Evolutionary conservation across 2,329 filamentous ascomycete species (phyloP).

Genomic region (Fusarium sp.): DNA sequence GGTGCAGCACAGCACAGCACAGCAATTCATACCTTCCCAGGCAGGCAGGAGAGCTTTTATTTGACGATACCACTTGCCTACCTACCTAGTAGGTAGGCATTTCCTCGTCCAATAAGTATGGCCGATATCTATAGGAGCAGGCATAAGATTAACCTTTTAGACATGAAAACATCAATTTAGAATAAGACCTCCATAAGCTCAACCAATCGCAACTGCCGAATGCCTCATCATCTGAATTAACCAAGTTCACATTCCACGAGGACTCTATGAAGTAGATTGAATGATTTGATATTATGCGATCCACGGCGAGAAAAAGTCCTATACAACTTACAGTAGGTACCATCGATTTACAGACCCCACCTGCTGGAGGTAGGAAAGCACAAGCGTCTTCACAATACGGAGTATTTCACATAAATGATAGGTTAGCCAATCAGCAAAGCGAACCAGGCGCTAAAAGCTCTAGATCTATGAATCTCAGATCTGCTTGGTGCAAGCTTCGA

Average conservation of each 20-base stretch:
- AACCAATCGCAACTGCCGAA: not conserved
- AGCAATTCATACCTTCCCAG: no score
- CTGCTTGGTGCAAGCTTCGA: conserved; percentile 44
- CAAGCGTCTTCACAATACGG: not conserved
- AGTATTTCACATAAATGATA: not conserved
- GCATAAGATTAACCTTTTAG: no score
- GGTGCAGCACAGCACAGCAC: not conserved
- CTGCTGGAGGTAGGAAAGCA: not conserved
- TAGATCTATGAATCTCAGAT: conserved; percentile 41
- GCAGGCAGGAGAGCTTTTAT: not conserved
- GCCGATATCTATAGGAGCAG: no score
- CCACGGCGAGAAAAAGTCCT: no score
- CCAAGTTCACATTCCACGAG: no score
- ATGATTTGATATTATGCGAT: no score
- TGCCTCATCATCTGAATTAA: no score
- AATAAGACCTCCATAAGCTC: no score
- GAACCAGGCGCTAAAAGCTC: conserved; percentile 6
- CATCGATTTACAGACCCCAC: not conserved
- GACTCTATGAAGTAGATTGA: no score
- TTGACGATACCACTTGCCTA: not conserved
- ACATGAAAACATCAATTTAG: not conserved
- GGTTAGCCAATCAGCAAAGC: conserved; percentile 17
- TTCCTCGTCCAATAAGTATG: not conserved
- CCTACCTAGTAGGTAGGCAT: no score
- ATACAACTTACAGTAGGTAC: no score